These are phyloP conservation scores for Cystobasidium tubakii DNA, from an alignment of 768 basidiomycete species.

Conservation along the genomic window DNA sequence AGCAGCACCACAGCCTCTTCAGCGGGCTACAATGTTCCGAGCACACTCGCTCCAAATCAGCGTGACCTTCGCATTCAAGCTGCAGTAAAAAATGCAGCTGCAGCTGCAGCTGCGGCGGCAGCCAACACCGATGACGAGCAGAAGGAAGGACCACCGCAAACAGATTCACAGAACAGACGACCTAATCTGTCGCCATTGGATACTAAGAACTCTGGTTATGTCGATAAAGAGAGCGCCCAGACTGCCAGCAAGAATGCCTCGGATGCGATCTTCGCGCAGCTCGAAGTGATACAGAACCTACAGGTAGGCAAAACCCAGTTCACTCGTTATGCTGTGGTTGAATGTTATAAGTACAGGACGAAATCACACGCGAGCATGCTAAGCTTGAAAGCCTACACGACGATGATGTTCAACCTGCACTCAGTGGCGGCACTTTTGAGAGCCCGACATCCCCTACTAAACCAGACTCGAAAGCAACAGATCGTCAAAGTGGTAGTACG, in stretches of 20 bases:
- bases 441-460: neutral
- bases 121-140: neutral
- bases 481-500: neutral
- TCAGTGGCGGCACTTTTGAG: neutral
- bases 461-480: neutral
- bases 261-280: conserved; percentile 22
- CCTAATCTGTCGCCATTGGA: neutral
- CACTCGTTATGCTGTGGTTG: no score
- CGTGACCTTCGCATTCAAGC: neutral
- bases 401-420: neutral
- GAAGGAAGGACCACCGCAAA: neutral
- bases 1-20: neutral
- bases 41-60: neutral
- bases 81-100: neutral
- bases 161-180: neutral
- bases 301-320: no score
- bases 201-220: neutral
- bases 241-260: conserved; percentile 10
- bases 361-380: conserved; percentile 21
- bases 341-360: neutral
- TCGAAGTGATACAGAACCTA: conserved; percentile 23
- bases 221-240: neutral
- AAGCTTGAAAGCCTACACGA: conserved; percentile 8
- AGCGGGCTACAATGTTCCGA: neutral
- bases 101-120: neutral